Evolutionary conservation across 176 grass and related monocot genomes (phyloP).

Genomic region (Aegilops bicornis): DNA sequence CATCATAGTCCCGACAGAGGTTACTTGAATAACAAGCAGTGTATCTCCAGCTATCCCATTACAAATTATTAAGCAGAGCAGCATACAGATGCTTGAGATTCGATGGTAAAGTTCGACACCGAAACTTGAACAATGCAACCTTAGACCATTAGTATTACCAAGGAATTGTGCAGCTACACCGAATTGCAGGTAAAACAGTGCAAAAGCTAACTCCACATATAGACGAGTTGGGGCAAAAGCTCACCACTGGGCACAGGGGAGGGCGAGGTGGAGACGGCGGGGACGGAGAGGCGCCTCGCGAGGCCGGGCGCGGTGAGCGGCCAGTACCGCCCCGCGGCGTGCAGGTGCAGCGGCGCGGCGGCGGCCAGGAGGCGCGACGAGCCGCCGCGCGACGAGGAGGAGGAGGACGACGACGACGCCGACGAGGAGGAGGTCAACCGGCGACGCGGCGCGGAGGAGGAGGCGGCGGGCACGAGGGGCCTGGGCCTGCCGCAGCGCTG

Average conservation of each 20-base stretch:
- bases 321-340: conserved; percentile 42
- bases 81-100: background rate
- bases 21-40: background rate
- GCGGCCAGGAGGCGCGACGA: conserved; percentile 41
- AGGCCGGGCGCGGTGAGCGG: conserved; percentile 16
- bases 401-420: background rate
- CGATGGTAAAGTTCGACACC: no score
- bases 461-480: conserved; percentile 35
- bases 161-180: background rate
- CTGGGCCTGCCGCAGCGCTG: conserved; percentile 45
- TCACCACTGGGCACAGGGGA: conserved; percentile 65
- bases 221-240: background rate
- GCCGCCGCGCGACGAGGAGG: conserved; percentile 28
- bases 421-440: background rate
- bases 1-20: background rate
- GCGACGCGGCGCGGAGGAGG: conserved; percentile 2
- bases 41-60: background rate
- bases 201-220: background rate
- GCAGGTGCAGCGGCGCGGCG: conserved; percentile 42
- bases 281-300: conserved; percentile 39
- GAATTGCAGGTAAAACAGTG: background rate
- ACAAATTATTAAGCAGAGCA: background rate
- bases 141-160: background rate
- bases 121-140: background rate
- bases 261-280: conserved; percentile 79